phyloP scores from a whole-genome alignment of 768 basidiomycete genomes.

The Fibroporia radiculosa region DNA sequence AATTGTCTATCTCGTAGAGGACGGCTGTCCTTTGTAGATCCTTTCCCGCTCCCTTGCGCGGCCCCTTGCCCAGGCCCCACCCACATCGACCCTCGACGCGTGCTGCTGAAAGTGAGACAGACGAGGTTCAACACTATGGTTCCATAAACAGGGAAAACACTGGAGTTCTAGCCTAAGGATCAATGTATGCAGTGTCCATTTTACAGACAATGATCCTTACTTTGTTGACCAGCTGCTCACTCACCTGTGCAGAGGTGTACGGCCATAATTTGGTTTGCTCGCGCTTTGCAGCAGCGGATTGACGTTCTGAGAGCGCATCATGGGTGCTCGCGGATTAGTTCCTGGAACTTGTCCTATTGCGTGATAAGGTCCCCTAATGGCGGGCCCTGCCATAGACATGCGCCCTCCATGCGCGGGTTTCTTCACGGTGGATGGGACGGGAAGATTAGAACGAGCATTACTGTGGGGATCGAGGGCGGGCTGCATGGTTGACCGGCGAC shows the following conservation, averaged over 20 bases:
- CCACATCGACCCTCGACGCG: slow-evolving; percentile 75
- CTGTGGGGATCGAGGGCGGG: slow-evolving; percentile 41
- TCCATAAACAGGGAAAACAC: neutral
- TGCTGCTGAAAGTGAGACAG: slow-evolving; percentile 36
- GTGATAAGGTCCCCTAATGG: slow-evolving; percentile 49
- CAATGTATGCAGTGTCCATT: neutral
- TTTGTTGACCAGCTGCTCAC: slow-evolving; percentile 13
- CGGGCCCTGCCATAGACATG: slow-evolving; percentile 72
- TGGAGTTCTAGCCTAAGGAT: neutral
- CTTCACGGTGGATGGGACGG: slow-evolving; percentile 67
- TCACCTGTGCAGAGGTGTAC: slow-evolving; percentile 71
- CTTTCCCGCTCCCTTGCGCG: slow-evolving; percentile 45
- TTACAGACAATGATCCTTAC: neutral
- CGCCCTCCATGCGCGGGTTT: slow-evolving; percentile 49
- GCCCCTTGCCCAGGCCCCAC: slow-evolving; percentile 40
- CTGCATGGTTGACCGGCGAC: slow-evolving; percentile 54
- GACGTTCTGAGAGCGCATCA: slow-evolving; percentile 58
- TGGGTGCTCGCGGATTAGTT: slow-evolving; percentile 60
- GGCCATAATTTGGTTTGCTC: slow-evolving; percentile 52
- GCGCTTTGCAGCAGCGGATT: slow-evolving; percentile 68
- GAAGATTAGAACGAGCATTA: slow-evolving; percentile 55
- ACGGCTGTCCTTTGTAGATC: slow-evolving; percentile 57
- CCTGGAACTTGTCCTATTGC: slow-evolving; percentile 18
- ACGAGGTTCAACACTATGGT: neutral
- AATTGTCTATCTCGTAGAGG: slow-evolving; percentile 72